Evolutionary conservation across 768 basidiomycete genomes (phyloP).

Genomic region (Mycena kentingensis): DNA sequence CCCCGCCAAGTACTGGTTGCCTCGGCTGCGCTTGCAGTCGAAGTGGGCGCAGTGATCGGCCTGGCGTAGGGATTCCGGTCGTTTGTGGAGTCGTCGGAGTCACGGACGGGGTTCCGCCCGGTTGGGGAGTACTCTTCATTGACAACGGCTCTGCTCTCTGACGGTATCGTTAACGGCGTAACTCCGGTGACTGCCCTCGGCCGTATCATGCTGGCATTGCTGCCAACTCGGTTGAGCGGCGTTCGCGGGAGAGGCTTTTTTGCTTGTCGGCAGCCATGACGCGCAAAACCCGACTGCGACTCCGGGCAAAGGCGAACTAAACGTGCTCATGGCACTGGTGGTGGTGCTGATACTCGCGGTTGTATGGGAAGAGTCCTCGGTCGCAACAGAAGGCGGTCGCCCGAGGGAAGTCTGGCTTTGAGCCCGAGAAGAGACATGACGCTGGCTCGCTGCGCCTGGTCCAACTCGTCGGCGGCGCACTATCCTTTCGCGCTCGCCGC

Average conservation of each 20-base stretch:
- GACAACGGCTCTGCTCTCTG: background rate
- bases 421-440: conserved; percentile 9
- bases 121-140: conserved; percentile 20
- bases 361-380: conserved; percentile 14
- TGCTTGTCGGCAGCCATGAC: conserved; percentile 20
- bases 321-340: conserved; percentile 2
- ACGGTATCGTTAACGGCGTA: background rate
- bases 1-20: conserved; percentile 16
- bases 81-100: background rate
- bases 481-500: background rate
- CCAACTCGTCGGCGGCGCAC: conserved; percentile 20
- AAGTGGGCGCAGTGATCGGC: conserved; percentile 15
- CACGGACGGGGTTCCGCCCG: conserved; percentile 4
- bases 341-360: conserved; percentile 4
- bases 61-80: background rate
- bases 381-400: conserved; percentile 6
- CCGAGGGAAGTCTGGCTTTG: conserved; percentile 10
- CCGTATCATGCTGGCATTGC: conserved; percentile 8
- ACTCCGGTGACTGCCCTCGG: conserved; percentile 16
- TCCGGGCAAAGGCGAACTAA: conserved; percentile 19
- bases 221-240: conserved; percentile 3
- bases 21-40: conserved; percentile 17
- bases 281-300: conserved; percentile 15
- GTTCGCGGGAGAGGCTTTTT: conserved; percentile 20
- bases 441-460: conserved; percentile 14